A percentile compares a stretch with the other conserved stretches of the same genome.
These are phyloP conservation scores for Nothophoma quercina DNA, from an alignment of 2,329 filamentous ascomycete genomes.

Conservation along the genomic window DNA sequence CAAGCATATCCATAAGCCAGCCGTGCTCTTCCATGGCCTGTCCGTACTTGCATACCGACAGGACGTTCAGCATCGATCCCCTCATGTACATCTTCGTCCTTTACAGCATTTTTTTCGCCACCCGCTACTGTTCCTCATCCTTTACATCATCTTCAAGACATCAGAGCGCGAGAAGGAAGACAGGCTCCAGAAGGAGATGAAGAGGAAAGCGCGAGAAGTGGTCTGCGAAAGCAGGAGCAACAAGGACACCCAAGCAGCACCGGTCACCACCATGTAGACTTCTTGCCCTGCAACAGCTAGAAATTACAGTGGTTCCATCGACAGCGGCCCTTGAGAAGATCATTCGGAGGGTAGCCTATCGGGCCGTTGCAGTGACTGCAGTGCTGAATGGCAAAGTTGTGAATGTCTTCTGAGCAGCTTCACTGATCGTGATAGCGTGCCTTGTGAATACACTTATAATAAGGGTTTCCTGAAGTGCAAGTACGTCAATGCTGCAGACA, in stretches of 20 bases:
- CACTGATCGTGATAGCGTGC: neutral
- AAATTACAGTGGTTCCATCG: too few relatives aligned
- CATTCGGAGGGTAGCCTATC: neutral
- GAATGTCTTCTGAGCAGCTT: neutral
- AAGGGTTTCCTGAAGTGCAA: neutral
- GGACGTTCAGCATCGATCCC: neutral
- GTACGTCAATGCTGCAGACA: neutral
- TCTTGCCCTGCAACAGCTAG: neutral
- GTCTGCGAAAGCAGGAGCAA: neutral
- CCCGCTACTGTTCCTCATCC: neutral
- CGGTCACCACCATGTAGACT: neutral
- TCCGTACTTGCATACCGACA: neutral
- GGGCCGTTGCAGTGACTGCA: slow-evolving; percentile 8
- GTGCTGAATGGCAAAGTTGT: neutral
- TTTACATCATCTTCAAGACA: neutral
- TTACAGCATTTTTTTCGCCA: neutral
- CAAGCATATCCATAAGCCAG: neutral
- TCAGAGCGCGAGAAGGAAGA: neutral
- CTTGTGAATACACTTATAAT: neutral
- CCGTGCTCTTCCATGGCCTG: too few relatives aligned
- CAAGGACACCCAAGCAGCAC: neutral
- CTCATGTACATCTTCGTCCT: neutral
- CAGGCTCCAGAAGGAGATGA: neutral
- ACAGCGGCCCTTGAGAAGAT: slow-evolving; percentile 1
- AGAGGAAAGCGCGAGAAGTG: neutral